Conservation (phyloP, 805 yeast species). For the Candida patagonica region DNA sequence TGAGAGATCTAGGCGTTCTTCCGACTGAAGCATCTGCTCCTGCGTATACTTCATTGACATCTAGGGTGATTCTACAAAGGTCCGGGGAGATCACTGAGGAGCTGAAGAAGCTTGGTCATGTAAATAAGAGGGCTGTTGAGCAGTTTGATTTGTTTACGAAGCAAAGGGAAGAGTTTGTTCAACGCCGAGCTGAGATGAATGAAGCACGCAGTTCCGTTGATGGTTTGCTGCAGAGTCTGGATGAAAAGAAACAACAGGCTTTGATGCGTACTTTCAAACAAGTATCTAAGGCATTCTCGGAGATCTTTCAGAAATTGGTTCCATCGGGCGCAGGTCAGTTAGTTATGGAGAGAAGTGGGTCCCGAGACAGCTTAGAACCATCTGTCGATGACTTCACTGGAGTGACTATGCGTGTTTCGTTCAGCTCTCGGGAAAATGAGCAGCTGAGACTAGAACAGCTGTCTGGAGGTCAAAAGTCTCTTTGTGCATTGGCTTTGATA, state of each 20-base stretch:
- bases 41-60: constrained; percentile 33
- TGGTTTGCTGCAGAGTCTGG: constrained; percentile 56
- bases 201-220: constrained; percentile 66
- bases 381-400: constrained; percentile 47
- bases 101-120: constrained; percentile 58
- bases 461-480: constrained; percentile 93
- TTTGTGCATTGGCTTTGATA: constrained; percentile 92
- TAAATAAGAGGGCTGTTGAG: constrained; percentile 84
- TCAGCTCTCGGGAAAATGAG: constrained; percentile 77
- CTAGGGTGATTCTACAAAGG: constrained; percentile 44
- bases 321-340: constrained; percentile 75
- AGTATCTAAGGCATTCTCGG: constrained; percentile 63
- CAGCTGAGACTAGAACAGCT: constrained; percentile 83
- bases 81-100: constrained; percentile 48
- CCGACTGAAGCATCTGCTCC: constrained; percentile 72
- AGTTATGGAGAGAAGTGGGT: constrained; percentile 45
- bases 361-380: constrained; percentile 19
- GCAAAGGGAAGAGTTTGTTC: constrained; percentile 58
- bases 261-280: constrained; percentile 68
- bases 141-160: constrained; percentile 65
- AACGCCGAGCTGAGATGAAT: constrained; percentile 60
- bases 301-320: constrained; percentile 70
- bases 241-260: constrained; percentile 73
- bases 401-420: constrained; percentile 78
- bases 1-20: constrained; percentile 77